Percentiles rank a stretch among this genome's conserved stretches.
Evolutionary conservation across 495 filamentous ascomycete genomes (phyloP).

Genomic region (Penicillium argentinense): DNA sequence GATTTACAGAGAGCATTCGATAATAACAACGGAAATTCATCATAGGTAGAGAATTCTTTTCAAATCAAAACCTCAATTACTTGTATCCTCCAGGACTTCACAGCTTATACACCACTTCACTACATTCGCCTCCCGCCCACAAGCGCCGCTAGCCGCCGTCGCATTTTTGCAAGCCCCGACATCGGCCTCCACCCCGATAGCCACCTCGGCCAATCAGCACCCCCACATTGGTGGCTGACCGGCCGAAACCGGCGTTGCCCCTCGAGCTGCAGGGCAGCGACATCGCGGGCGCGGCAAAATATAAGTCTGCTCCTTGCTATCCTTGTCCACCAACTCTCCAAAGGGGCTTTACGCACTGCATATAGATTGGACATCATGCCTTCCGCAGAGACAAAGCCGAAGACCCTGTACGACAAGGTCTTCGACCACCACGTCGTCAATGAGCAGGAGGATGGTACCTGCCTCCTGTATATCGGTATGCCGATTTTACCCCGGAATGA

Average conservation of each 20-base stretch:
- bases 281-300: conserved; percentile 42
- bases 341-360: conserved; percentile 10
- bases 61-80: no score
- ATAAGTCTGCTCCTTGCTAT: conserved; percentile 23
- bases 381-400: conserved; percentile 69
- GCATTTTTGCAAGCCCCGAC: conserved; percentile 18
- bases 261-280: conserved; percentile 39
- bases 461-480: conserved; percentile 88
- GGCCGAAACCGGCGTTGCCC: conserved; percentile 44
- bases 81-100: no score
- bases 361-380: conserved; percentile 63
- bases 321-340: conserved; percentile 9
- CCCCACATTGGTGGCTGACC: conserved; percentile 38
- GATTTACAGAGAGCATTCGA: no score
- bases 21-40: no score
- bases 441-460: conserved; percentile 87
- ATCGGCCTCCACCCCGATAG: conserved; percentile 12
- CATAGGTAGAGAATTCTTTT: no score
- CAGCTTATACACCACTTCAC: not conserved
- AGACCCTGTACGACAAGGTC: conserved; percentile 98
- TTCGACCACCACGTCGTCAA: conserved; percentile 91
- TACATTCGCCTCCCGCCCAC: conserved; percentile 9
- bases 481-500: not conserved
- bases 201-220: conserved; percentile 29
- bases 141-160: conserved; percentile 26